Evolutionary conservation across 176 grass and related monocot species (phyloP), one percentile per base, ranked within the genome.

Genomic region (Hsuehochloa calcarea): DNA sequence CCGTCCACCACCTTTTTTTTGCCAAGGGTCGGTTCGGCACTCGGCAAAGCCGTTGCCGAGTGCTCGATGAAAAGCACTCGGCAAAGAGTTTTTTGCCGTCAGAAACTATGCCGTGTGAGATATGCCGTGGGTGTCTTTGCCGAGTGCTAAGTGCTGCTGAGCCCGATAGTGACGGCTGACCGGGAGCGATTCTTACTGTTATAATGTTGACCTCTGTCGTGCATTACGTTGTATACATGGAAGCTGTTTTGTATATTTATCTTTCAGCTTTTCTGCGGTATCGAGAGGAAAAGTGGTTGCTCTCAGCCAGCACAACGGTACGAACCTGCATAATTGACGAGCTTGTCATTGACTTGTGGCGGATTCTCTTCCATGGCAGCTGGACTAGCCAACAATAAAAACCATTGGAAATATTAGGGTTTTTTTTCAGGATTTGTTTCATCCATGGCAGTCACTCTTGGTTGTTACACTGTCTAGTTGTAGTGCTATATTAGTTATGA

Each of bases 281-380:
- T 19, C 52, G 17, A 22, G 19, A 52, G 27, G 29, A 54, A 50
- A 70, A 55, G 35, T 10, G 9, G 31, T 55, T 43, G 37, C 37
- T 70, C 17, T 82, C 50, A 20, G 66, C 50, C 66, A 44, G 79
- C 65, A 39, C 35, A 58, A 58, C 51, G 3, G 44, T 51, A 75
- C 70, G 13, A 84, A 37, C 14, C 4, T 11, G 45, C 31, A 54
- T 84, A 75, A 52, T 59, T 78, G 23, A 77, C 10, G 61, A 72
- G 66, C 27, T 38, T 80, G 66, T 19, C 66, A 64, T 86, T 86
- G 66, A 86, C 67, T 64, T 72, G 29, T 72, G 8, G 75, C 40
- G 5, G 41, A 52, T 64, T 71, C 65, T 64, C 31, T 40, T 86
- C 44, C 70, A 76, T 17, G 62, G 77, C 43, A 68, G 62, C 63